Conservation (phyloP, 2,329 filamentous ascomycete species). For the Penicillium sumatraense region DNA sequence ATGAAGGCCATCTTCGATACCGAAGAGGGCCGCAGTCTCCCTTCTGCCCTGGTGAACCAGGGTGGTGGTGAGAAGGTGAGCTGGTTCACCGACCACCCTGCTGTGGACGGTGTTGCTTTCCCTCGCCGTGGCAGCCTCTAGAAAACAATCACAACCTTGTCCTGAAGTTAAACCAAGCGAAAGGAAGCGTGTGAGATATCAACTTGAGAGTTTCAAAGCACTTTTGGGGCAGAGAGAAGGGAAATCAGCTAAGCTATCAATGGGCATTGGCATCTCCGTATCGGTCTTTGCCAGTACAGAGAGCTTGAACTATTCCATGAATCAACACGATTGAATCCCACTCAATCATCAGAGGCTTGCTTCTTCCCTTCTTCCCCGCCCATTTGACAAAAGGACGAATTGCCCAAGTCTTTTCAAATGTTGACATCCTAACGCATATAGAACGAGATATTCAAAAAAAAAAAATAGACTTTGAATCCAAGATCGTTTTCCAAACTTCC, state of each 20-base stretch:
- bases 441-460: neutral
- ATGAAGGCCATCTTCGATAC: slow-evolving; percentile 89
- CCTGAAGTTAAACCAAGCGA: neutral
- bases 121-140: slow-evolving; percentile 72
- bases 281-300: too few relatives aligned
- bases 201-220: neutral
- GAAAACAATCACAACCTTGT: neutral
- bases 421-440: neutral
- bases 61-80: slow-evolving; percentile 81
- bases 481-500: too few relatives aligned
- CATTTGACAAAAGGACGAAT: neutral
- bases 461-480: neutral
- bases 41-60: slow-evolving; percentile 86
- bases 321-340: neutral
- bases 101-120: slow-evolving; percentile 83
- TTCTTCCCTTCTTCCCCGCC: neutral
- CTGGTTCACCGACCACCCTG: slow-evolving; percentile 91
- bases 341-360: neutral
- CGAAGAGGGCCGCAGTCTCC: slow-evolving; percentile 72
- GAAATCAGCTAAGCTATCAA: too few relatives aligned
- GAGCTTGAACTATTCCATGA: neutral
- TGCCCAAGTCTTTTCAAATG: neutral
- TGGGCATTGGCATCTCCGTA: neutral
- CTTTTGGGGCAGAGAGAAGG: too few relatives aligned
- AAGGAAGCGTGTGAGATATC: neutral